These are phyloP conservation scores for Porcisia hertigi DNA, from an alignment of 208 protist species.

Conservation along the genomic window DNA sequence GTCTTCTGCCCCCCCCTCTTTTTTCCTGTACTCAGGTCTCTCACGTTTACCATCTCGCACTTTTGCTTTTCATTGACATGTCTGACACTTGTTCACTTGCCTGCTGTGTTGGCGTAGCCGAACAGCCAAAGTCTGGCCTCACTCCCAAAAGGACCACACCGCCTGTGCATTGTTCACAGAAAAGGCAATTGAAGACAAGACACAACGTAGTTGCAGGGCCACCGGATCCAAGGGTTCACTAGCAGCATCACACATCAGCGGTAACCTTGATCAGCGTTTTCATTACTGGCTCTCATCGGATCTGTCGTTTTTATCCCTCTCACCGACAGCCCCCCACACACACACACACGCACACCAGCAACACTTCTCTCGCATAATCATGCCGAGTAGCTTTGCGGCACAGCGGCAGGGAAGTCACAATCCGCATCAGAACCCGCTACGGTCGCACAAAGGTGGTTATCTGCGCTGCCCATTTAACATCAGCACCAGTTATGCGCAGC, in stretches of 20 bases:
- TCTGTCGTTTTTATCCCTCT: not conserved
- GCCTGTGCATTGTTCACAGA: not conserved
- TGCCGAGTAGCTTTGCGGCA: constrained; percentile 25
- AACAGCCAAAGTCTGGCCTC: not conserved
- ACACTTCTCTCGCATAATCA: not conserved
- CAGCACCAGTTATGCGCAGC: constrained; percentile 38
- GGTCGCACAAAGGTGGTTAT: constrained; percentile 66
- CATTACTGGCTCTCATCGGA: not conserved
- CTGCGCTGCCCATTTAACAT: constrained; percentile 75
- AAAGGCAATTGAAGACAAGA: not conserved
- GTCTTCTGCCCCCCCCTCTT: not conserved
- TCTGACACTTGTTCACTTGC: not conserved
- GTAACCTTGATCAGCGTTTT: not conserved
- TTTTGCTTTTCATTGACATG: not conserved
- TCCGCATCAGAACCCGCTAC: constrained; percentile 41
- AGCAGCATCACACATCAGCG: not conserved
- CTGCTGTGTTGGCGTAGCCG: no score
- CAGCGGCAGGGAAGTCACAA: constrained; percentile 23
- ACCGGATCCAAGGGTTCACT: not conserved
- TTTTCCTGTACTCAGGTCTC: no score
- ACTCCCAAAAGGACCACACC: no score
- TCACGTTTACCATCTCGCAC: no score
- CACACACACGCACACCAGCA: not conserved
- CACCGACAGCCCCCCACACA: no score
- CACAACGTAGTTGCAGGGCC: not conserved